Percentiles rank a stretch among this genome's conserved stretches.
These are phyloP conservation scores for Lyophyllum decastes DNA, from an alignment of 768 basidiomycete genomes.

Conservation along the genomic window DNA sequence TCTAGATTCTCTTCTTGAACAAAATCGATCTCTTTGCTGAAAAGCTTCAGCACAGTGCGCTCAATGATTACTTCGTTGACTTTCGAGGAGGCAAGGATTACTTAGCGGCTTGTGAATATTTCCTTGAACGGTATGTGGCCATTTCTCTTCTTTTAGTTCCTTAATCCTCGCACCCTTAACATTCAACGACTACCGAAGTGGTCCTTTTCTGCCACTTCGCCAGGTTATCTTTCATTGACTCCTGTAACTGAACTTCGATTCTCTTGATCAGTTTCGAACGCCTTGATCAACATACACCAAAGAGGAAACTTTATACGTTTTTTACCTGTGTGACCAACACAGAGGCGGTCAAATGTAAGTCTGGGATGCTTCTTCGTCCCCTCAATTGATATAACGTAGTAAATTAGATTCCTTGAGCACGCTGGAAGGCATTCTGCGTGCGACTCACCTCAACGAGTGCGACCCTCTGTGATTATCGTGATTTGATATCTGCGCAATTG, in stretches of 20 bases:
- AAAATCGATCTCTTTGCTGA: slow-evolving; percentile 95
- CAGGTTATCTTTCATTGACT: background rate
- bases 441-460: too few relatives aligned
- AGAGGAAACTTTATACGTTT: background rate
- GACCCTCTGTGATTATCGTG: too few relatives aligned
- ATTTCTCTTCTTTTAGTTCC: background rate
- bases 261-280: background rate
- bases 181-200: too few relatives aligned
- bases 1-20: slow-evolving; percentile 87
- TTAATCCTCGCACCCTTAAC: too few relatives aligned
- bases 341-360: background rate
- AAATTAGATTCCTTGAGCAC: background rate
- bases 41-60: slow-evolving; percentile 80
- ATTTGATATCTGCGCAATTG: too few relatives aligned
- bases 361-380: background rate
- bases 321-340: background rate
- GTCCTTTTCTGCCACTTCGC: too few relatives aligned
- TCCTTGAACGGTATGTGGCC: slow-evolving; percentile 42
- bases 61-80: slow-evolving; percentile 88
- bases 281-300: background rate
- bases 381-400: background rate
- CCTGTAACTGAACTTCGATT: background rate
- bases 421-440: too few relatives aligned
- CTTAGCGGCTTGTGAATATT: slow-evolving; percentile 81
- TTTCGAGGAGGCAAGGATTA: slow-evolving; percentile 82